Percentiles rank a stretch among this genome's conserved stretches.
phyloP scores from a whole-genome alignment of 2,329 filamentous ascomycete genomes.

The Lasiodiplodia theobromae region DNA sequence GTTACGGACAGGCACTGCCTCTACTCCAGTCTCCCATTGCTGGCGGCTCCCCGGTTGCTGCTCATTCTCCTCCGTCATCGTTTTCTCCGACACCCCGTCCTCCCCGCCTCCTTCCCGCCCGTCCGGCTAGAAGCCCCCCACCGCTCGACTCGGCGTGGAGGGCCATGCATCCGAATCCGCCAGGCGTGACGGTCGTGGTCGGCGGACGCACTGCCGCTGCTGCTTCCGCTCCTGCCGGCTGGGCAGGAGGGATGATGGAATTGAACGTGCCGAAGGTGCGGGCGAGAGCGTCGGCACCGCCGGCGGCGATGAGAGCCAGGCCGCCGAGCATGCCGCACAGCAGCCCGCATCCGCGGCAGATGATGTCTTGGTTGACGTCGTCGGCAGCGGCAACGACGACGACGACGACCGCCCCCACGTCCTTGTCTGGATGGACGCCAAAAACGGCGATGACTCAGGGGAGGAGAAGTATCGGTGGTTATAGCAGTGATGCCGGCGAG shows the following conservation, averaged over 20 bases:
- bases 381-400: background rate
- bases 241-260: too few species aligned
- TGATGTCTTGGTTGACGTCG: background rate
- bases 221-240: background rate
- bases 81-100: slow-evolving; percentile 36
- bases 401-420: background rate
- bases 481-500: background rate
- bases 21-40: background rate
- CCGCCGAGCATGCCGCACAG: background rate
- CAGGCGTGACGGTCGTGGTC: background rate
- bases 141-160: slow-evolving; percentile 44
- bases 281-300: background rate
- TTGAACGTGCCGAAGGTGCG: background rate
- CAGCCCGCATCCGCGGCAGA: background rate
- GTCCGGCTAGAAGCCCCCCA: slow-evolving; percentile 35
- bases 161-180: slow-evolving; percentile 40
- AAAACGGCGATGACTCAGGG: background rate
- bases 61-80: slow-evolving; percentile 31
- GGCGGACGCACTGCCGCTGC: background rate
- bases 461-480: background rate
- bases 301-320: background rate
- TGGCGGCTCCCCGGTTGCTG: background rate
- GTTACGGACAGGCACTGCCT: slow-evolving; percentile 12
- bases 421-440: background rate
- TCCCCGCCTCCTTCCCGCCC: slow-evolving; percentile 8